phyloP scores from a whole-genome alignment of 768 basidiomycete species.

The Agrocybe pediades region DNA sequence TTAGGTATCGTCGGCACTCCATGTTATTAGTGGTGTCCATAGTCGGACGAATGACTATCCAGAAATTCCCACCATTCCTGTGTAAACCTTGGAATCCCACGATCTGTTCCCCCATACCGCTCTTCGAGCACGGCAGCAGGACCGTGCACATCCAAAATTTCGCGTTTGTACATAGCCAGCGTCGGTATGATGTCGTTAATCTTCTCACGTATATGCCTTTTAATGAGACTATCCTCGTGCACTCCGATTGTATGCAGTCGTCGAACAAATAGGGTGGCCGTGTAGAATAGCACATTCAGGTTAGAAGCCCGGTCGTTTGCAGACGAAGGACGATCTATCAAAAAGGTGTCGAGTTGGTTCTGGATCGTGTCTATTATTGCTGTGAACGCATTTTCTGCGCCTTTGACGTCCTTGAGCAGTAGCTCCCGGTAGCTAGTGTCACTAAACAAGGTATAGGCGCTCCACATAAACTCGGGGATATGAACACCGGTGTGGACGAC shows the following conservation, averaged over 20 bases:
- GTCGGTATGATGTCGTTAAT: background rate
- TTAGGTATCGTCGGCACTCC: too few relatives aligned
- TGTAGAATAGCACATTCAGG: slow-evolving; percentile 3
- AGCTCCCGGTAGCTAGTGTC: background rate
- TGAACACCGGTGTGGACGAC: slow-evolving; percentile 1
- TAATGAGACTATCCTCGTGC: background rate
- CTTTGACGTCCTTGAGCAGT: background rate
- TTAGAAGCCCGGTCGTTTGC: background rate
- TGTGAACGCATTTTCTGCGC: background rate
- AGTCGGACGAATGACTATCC: too few relatives aligned
- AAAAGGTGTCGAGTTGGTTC: background rate
- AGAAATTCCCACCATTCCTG: slow-evolving; percentile 2
- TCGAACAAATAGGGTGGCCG: background rate
- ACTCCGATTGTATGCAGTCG: background rate
- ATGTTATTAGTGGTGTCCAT: too few relatives aligned
- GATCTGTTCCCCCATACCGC: background rate
- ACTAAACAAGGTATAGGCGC: background rate
- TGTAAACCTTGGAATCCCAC: background rate
- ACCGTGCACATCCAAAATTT: background rate
- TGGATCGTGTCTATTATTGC: background rate
- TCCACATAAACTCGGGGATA: background rate
- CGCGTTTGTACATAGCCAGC: background rate
- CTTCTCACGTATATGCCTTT: background rate
- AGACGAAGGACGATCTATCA: background rate
- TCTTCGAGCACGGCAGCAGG: background rate